phyloP scores from a whole-genome alignment of 2,329 filamentous ascomycete genomes.

The Verticillium albo-atrum region DNA sequence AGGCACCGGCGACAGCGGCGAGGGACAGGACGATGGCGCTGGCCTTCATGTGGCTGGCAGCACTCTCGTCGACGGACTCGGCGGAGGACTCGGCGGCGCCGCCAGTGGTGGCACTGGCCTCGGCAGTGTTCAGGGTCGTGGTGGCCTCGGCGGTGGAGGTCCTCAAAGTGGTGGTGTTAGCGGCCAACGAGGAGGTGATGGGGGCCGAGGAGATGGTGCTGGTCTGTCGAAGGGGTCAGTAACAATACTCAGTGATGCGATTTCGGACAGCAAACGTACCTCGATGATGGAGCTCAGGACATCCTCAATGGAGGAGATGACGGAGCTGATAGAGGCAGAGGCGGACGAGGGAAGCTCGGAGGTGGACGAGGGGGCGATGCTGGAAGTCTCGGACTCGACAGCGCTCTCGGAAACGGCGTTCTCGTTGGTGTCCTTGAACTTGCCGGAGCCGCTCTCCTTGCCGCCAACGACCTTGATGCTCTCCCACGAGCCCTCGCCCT shows the following conservation, averaged over 20 bases:
- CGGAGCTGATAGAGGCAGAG: background rate
- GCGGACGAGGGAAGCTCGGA: conserved; percentile 14
- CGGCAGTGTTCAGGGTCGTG: conserved; percentile 27
- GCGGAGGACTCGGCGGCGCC: conserved; percentile 12
- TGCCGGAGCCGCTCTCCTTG: conserved; percentile 6
- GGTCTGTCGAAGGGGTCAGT: background rate
- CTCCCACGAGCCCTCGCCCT: conserved; percentile 20
- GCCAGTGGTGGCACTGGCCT: conserved; percentile 29
- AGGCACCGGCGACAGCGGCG: conserved; percentile 5
- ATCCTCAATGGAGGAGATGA: background rate
- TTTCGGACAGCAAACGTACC: background rate
- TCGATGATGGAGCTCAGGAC: background rate
- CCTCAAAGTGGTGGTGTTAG: background rate
- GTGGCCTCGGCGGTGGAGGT: background rate
- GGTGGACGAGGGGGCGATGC: conserved; percentile 33
- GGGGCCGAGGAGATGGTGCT: background rate
- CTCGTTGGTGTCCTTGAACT: background rate
- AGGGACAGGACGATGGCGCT: conserved; percentile 3
- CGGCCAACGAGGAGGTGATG: background rate
- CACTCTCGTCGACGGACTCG: conserved; percentile 8
- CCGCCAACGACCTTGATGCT: conserved; percentile 22
- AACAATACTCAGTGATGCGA: background rate
- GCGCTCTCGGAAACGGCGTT: background rate
- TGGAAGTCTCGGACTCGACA: conserved; percentile 23
- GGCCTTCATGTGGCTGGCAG: background rate